Base-by-base conservation (phyloP, 169 alveolate genomes). In the Plasmodium cynomolgi region DNA sequence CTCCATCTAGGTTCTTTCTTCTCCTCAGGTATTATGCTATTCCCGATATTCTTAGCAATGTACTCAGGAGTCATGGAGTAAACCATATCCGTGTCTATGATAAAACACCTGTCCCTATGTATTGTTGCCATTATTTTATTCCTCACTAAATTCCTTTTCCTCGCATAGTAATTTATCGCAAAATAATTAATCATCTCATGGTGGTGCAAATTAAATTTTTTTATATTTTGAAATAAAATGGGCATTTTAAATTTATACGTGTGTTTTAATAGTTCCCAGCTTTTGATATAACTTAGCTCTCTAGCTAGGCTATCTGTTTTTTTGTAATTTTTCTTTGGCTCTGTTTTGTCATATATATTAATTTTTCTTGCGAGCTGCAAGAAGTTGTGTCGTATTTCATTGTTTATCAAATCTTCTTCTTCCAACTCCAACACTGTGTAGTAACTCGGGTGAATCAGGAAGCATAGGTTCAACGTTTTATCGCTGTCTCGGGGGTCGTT, bases 31-130 rank as follows among this genome's bases (percentile, higher is more conserved):
- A 86, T 17, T 23, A 86, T 33, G 71, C 81, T 86, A 11, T 54
- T 34, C 17, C 83, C 81, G 6, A 86, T 86, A 54, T 75, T 86
- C 9, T 33, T 74, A 0, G 93, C 23, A 20, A 86, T 86, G 68
- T 47, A 77, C 15, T 86, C 93, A 17, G 93, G 93, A 7, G 93
- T 86, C 93, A 86, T 86, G 47, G 93, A 86, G 41, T 86, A 86
- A 29, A 86, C 26, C 93, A 86, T 86, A 54, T 86, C 86, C 58
- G 62, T 86, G 81, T 86, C 93, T 54, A 86, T 5, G 23, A 86
- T 75, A 86, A 86, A 86, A 75, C 93, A 77, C 26, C 44, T 86
- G 33, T 56, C 73, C 31, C 33, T 86, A 11, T 54, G n/a, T 31
- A 84, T 29, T 15, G 50, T 23, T 75, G 58, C 47, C 62, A 84